These are phyloP conservation scores for Coprinellus micaceus DNA, from an alignment of 768 basidiomycete genomes.

Conservation along the genomic window DNA sequence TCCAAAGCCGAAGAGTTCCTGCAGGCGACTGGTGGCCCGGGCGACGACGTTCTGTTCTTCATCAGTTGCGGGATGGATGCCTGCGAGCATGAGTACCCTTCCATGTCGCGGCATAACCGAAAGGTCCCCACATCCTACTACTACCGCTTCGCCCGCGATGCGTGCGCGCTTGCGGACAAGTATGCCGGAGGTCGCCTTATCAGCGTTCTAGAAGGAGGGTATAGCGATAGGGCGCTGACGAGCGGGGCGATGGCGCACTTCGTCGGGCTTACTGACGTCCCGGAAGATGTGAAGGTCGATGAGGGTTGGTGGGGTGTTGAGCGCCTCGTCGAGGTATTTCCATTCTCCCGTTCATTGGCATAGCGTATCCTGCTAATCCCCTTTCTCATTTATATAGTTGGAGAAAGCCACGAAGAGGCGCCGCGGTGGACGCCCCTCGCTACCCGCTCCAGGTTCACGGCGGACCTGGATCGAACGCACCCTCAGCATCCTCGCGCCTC, in stretches of 20 bases:
- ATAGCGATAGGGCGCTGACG: slow-evolving; percentile 83
- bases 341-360: not conserved
- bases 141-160: slow-evolving; percentile 75
- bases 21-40: slow-evolving; percentile 56
- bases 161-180: slow-evolving; percentile 55
- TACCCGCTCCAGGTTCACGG: slow-evolving; percentile 25
- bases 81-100: slow-evolving; percentile 82
- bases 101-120: slow-evolving; percentile 91
- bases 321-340: slow-evolving; percentile 56
- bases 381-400: slow-evolving; percentile 38
- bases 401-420: slow-evolving; percentile 64
- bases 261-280: slow-evolving; percentile 53
- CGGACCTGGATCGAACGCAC: slow-evolving; percentile 63
- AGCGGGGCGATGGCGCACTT: slow-evolving; percentile 85
- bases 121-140: slow-evolving; percentile 87
- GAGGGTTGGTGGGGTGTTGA: slow-evolving; percentile 62
- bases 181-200: slow-evolving; percentile 70
- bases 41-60: slow-evolving; percentile 74
- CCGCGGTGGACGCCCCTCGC: slow-evolving; percentile 43
- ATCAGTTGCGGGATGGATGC: slow-evolving; percentile 97
- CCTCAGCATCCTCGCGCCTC: slow-evolving; percentile 41
- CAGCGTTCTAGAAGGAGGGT: slow-evolving; percentile 93
- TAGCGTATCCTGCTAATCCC: not conserved
- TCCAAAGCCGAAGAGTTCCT: slow-evolving; percentile 69
- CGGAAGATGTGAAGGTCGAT: slow-evolving; percentile 30